phyloP scores from a whole-genome alignment of 2,329 filamentous ascomycete species.

The Colletotrichum australisinense region DNA sequence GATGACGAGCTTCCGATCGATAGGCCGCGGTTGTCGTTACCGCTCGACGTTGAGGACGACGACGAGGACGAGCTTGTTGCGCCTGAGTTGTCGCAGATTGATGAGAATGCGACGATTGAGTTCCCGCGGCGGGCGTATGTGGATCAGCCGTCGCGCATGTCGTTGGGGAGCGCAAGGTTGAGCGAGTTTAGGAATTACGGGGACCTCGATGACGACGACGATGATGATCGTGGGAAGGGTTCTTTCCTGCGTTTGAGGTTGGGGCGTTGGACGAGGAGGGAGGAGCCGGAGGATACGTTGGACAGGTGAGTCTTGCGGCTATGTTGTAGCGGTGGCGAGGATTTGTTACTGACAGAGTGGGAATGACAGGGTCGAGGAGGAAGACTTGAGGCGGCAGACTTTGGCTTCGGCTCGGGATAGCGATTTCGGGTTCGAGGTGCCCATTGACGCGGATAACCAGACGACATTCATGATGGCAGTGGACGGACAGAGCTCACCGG shows the following conservation, averaged over 20 bases:
- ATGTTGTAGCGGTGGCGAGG: background rate
- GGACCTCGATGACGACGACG: slow-evolving; percentile 55
- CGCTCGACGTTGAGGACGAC: slow-evolving; percentile 55
- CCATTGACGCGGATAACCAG: slow-evolving; percentile 58
- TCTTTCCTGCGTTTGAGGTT: slow-evolving; percentile 54
- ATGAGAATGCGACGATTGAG: slow-evolving; percentile 68
- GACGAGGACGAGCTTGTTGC: slow-evolving; percentile 64
- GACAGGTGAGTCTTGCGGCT: background rate
- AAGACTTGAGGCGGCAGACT: slow-evolving; percentile 52
- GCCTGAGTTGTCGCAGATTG: slow-evolving; percentile 64
- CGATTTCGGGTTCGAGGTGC: slow-evolving; percentile 63
- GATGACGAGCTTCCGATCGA: slow-evolving; percentile 63
- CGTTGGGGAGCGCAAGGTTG: slow-evolving; percentile 63
- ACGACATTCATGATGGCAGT: slow-evolving; percentile 62
- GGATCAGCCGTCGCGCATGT: slow-evolving; percentile 59
- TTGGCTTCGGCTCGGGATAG: slow-evolving; percentile 55
- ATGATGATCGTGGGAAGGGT: slow-evolving; percentile 58
- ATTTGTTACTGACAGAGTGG: slow-evolving; percentile 37
- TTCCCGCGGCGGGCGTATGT: slow-evolving; percentile 63
- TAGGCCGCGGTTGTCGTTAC: slow-evolving; percentile 66
- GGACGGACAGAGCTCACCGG: slow-evolving; percentile 39
- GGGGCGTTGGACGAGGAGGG: slow-evolving; percentile 42
- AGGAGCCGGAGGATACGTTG: slow-evolving; percentile 49
- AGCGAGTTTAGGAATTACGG: slow-evolving; percentile 61
- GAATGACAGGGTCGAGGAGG: slow-evolving; percentile 46